These are phyloP conservation scores for Alternaria incomplexa DNA, from an alignment of 2,329 filamentous ascomycete species.

Conservation along the genomic window DNA sequence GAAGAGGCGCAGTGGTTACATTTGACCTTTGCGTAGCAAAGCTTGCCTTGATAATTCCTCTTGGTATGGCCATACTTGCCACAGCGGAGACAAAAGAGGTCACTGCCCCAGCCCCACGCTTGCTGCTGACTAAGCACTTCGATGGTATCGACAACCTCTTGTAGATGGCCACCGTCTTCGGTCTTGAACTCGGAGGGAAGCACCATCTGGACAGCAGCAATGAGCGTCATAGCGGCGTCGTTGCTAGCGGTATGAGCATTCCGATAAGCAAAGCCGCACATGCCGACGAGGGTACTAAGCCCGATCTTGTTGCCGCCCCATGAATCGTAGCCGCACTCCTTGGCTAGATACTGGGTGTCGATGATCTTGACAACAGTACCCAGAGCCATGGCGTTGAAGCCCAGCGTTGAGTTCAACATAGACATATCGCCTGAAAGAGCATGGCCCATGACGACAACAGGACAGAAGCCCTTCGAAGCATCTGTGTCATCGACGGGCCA, in stretches of 20 bases:
- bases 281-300: slow-evolving; percentile 3
- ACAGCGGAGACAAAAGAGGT: slow-evolving; percentile 10
- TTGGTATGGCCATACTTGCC: slow-evolving; percentile 1
- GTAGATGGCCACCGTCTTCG: background rate
- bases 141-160: slow-evolving; percentile 6
- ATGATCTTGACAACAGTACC: slow-evolving; percentile 15
- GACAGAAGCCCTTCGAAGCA: slow-evolving; percentile 5
- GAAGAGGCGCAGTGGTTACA: background rate
- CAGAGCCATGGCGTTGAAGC: background rate
- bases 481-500: slow-evolving; percentile 3
- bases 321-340: slow-evolving; percentile 2
- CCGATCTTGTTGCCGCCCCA: background rate
- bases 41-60: background rate
- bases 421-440: slow-evolving; percentile 7
- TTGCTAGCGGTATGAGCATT: slow-evolving; percentile 23
- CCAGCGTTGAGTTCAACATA: slow-evolving; percentile 3
- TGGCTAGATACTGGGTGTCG: slow-evolving; percentile 19
- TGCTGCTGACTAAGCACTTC: slow-evolving; percentile 3
- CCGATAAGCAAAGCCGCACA: slow-evolving; percentile 5
- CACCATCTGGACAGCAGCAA: slow-evolving; percentile 19
- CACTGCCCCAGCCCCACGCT: slow-evolving; percentile 5
- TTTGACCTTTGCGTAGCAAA: background rate
- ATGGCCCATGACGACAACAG: slow-evolving; percentile 16
- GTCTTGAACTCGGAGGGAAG: background rate
- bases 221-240: slow-evolving; percentile 19